These are phyloP conservation scores for thale cress (Arabidopsis thaliana) DNA, from an alignment of 345 rosid species.

Conservation along the genomic window DNA sequence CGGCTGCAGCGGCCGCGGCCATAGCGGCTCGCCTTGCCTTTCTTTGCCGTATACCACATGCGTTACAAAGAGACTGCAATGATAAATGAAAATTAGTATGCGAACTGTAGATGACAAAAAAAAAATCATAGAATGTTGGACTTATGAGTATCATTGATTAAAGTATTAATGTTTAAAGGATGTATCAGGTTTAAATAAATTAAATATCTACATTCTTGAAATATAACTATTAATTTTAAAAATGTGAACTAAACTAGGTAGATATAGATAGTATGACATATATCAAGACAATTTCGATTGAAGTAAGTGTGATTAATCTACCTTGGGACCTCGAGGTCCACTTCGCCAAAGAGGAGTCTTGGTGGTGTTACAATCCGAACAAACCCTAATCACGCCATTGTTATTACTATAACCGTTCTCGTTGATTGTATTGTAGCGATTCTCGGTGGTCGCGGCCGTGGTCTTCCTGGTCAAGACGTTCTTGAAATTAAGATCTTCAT, in stretches of 20 bases:
- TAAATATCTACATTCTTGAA: constrained; percentile 1
- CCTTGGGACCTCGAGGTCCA: constrained; percentile 98
- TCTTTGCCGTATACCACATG: constrained; percentile 90
- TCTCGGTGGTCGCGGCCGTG: constrained; percentile 12
- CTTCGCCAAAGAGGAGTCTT: constrained; percentile 99
- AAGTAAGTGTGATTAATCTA: constrained; percentile 34
- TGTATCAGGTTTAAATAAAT: background rate
- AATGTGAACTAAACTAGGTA: constrained; percentile 2
- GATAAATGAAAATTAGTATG: constrained; percentile 11
- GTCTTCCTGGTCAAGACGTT: constrained; percentile 35
- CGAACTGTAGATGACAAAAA: background rate
- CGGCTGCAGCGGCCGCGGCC: constrained; percentile 49
- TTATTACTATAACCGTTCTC: constrained; percentile 43
- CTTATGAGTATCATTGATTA: background rate
- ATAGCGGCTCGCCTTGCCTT: constrained; percentile 82
- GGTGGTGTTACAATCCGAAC: constrained; percentile 90
- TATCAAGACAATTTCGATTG: background rate
- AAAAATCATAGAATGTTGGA: background rate
- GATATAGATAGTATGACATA: constrained; percentile 2
- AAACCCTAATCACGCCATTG: constrained; percentile 52
- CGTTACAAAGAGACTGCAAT: constrained; percentile 88
- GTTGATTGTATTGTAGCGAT: constrained; percentile 27
- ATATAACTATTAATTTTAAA: background rate
- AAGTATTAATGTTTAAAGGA: background rate
- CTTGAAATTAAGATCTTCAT: constrained; percentile 37